Evolutionary conservation across 805 yeast species (phyloP), one percentile per base, ranked within the genome.

Genomic region (Monosporozyma aquatica): DNA sequence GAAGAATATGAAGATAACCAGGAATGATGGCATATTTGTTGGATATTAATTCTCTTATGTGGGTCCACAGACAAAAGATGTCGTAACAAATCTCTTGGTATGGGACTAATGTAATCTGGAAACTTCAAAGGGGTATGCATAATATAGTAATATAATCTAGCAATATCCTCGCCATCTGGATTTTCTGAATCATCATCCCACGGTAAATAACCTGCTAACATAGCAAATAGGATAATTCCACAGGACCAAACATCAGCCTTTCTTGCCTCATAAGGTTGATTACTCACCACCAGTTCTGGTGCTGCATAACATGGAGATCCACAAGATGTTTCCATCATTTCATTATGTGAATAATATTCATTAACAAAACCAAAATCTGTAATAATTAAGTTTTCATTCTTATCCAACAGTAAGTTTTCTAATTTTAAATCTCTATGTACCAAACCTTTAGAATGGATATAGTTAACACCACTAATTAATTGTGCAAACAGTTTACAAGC

Each of bases 231-330:
- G 42, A 92, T 92, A 17, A 92, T 87, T 43, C 98, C 98, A 53
- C 95, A 78, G 1, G 96, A 86, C 98, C 98, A 92, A 32, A 90
- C 82, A 64, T 92, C 98, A 23, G 86, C 97, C 62, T 87, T 89
- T 48, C 87, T 75, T 14, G 96, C 97, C 53, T 86, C 87, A 61
- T 92, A 92, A n/a, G 94, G 87, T 42, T 80, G 74, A 49, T 79
- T 84, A n/a, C 89, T 80, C 24, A 86, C 80, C 3, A 92, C 98
- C 43, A 92, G 68, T 59, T 92, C 98, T 0, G 98, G 98, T 2
- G 98, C 98, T 0, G 98, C 98, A 63, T 90, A 90, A 61, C 98
- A 90, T 1, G 98, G 98, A 5, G 95, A 86, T 1, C 98, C 98
- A 62, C 98, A 90, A 37, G 89, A 78, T 1, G 98, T 92, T 58